These are phyloP conservation scores for Echites panduratus DNA, from an alignment of 257 asterid species.

Conservation along the genomic window DNA sequence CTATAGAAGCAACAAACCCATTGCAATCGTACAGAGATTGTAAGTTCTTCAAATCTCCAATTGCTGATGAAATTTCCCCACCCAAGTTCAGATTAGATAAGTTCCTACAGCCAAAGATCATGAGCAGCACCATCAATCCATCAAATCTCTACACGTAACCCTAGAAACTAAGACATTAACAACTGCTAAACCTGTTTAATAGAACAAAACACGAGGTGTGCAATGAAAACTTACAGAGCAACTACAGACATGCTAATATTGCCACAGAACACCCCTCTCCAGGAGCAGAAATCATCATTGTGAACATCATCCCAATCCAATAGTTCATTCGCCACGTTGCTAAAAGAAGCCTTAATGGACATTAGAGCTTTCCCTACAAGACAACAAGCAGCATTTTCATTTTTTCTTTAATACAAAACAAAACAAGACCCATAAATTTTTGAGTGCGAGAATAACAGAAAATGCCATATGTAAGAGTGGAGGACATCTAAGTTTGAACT, in stretches of 20 bases:
- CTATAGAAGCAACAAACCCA: not conserved
- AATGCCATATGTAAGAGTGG: not conserved
- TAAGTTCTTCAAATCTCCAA: constrained; percentile 69
- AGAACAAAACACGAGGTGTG: not conserved
- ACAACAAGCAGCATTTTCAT: not conserved
- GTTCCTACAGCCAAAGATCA: constrained; percentile 44
- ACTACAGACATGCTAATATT: constrained; percentile 68
- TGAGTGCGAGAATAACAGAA: too few relatives aligned
- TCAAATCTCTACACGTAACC: not conserved
- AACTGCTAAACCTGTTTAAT: not conserved
- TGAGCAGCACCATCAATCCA: not conserved
- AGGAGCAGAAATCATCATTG: constrained; percentile 75
- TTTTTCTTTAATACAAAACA: not conserved
- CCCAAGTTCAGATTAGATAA: constrained; percentile 81
- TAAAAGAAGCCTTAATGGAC: constrained; percentile 76
- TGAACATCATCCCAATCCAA: constrained; percentile 85
- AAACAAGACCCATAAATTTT: not conserved
- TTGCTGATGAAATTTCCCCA: constrained; percentile 85
- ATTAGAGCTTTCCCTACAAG: constrained; percentile 66
- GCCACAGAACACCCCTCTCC: constrained; percentile 87
- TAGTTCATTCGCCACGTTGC: constrained; percentile 77
- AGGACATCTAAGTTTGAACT: not conserved
- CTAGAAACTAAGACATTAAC: not conserved
- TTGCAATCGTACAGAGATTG: constrained; percentile 56
- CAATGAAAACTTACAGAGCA: constrained; percentile 54